Evolutionary conservation across 768 basidiomycete genomes (phyloP).

Genomic region (Amanita polypyramis): DNA sequence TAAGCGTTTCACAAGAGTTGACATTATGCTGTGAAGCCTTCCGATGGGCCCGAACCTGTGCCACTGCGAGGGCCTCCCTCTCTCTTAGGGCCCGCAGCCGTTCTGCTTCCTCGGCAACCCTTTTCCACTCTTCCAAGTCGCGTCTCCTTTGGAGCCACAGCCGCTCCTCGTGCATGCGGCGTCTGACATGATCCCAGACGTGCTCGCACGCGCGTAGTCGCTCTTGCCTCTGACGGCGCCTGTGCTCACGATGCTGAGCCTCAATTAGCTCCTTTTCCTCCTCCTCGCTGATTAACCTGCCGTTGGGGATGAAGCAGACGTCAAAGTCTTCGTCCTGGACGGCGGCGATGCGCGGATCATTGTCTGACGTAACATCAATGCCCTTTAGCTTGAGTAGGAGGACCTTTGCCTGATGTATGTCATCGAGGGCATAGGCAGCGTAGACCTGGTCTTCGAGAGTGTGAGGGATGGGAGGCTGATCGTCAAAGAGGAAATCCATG

Average conservation of each 20-base stretch:
- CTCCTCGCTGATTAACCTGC: constrained; percentile 29
- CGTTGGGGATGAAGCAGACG: constrained; percentile 33
- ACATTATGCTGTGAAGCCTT: constrained; percentile 6
- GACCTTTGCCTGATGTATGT: constrained; percentile 56
- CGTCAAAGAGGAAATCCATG: constrained; percentile 25
- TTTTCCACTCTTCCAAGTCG: constrained; percentile 20
- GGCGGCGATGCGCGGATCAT: constrained; percentile 53
- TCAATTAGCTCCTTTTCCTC: constrained; percentile 28
- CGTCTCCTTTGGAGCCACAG: constrained; percentile 21
- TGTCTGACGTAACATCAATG: constrained; percentile 45
- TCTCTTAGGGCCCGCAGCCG: constrained; percentile 14
- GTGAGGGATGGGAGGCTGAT: constrained; percentile 29
- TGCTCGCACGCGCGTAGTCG: constrained; percentile 34
- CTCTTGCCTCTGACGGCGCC: constrained; percentile 26
- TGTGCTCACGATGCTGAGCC: constrained; percentile 26
- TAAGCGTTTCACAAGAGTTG: constrained; percentile 13
- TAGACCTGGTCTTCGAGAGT: constrained; percentile 58
- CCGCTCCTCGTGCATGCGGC: constrained; percentile 28
- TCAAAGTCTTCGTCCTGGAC: constrained; percentile 47
- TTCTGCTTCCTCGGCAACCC: constrained; percentile 12
- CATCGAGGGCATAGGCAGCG: constrained; percentile 54
- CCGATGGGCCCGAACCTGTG: background rate
- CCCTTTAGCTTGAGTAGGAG: constrained; percentile 55
- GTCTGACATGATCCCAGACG: constrained; percentile 39
- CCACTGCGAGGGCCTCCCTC: constrained; percentile 16